A percentile compares a stretch with the other conserved stretches of the same genome.
These are phyloP conservation scores for Arctium lappa DNA, from an alignment of 129 eudicot species.

Conservation along the genomic window DNA sequence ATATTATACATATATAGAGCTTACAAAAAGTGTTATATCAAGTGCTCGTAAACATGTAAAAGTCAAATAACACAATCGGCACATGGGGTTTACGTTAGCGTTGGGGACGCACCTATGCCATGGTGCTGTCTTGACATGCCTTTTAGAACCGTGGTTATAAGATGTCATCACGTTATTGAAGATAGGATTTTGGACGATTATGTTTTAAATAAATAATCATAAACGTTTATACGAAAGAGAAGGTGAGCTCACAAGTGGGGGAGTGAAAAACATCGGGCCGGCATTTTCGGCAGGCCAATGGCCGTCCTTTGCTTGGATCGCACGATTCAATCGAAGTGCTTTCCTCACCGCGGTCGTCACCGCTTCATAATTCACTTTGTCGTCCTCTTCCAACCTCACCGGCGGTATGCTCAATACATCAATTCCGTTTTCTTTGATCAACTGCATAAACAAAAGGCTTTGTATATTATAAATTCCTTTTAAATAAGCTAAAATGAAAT, in stretches of 20 bases:
- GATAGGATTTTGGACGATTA: not conserved
- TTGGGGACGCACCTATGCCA: too few relatives aligned
- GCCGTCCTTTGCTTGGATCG: constrained; percentile 71
- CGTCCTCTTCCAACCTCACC: constrained; percentile 39
- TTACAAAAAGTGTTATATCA: too few relatives aligned
- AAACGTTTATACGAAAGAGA: not conserved
- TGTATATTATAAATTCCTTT: not conserved
- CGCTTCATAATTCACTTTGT: constrained; percentile 46
- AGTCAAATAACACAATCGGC: too few relatives aligned
- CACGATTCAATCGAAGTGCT: constrained; percentile 54
- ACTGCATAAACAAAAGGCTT: constrained; percentile 22
- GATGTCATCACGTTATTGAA: not conserved
- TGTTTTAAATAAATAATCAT: too few relatives aligned
- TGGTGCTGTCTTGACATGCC: not conserved
- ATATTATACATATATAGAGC: too few relatives aligned
- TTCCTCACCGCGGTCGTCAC: constrained; percentile 55
- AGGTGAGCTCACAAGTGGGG: constrained; percentile 54
- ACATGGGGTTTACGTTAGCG: too few relatives aligned
- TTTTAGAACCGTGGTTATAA: not conserved
- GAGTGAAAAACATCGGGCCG: constrained; percentile 68
- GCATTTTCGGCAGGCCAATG: constrained; percentile 85
- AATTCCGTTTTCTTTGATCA: constrained; percentile 59
- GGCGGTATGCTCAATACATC: constrained; percentile 56
- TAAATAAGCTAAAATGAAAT: not conserved
- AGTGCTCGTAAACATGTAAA: too few relatives aligned